Evolutionary conservation across 139 green algal genomes (phyloP).

Genomic region (Choricystis sp.): DNA sequence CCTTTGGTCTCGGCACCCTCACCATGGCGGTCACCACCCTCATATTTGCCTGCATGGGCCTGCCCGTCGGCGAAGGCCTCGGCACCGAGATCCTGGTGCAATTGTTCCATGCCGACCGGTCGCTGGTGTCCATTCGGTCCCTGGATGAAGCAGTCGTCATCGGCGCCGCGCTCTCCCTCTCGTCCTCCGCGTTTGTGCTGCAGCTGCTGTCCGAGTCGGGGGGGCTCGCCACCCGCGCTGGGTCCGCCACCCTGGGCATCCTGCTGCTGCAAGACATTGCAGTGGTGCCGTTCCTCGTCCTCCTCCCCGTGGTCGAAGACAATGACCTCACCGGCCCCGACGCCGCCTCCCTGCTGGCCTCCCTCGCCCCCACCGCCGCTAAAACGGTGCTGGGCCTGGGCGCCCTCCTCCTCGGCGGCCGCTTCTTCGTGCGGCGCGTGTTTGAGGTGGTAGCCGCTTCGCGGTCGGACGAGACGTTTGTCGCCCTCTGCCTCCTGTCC

Average conservation of each 20-base stretch:
- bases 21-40: conserved; percentile 58
- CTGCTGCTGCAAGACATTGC: conserved; percentile 89
- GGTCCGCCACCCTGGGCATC: conserved; percentile 85
- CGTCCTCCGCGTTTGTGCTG: conserved; percentile 78
- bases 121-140: conserved; percentile 26
- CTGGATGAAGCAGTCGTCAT: conserved; percentile 78
- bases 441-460: conserved; percentile 62
- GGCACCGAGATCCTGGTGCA: conserved; percentile 71
- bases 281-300: conserved; percentile 80
- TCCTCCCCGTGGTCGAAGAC: conserved; percentile 63
- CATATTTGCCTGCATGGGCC: conserved; percentile 54
- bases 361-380: conserved; percentile 49
- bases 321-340: conserved; percentile 8
- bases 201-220: conserved; percentile 80
- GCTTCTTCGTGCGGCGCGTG: conserved; percentile 48
- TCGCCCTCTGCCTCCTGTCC: conserved; percentile 80
- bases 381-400: conserved; percentile 59
- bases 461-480: conserved; percentile 72
- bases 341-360: conserved; percentile 21
- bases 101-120: conserved; percentile 21
- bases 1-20: conserved; percentile 75
- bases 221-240: conserved; percentile 65
- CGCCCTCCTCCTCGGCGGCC: conserved; percentile 61
- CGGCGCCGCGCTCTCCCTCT: conserved; percentile 71
- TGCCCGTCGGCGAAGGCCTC: conserved; percentile 57